Conservation (phyloP, 495 filamentous ascomycete genomes). For the Annulohypoxylon stygium region DNA sequence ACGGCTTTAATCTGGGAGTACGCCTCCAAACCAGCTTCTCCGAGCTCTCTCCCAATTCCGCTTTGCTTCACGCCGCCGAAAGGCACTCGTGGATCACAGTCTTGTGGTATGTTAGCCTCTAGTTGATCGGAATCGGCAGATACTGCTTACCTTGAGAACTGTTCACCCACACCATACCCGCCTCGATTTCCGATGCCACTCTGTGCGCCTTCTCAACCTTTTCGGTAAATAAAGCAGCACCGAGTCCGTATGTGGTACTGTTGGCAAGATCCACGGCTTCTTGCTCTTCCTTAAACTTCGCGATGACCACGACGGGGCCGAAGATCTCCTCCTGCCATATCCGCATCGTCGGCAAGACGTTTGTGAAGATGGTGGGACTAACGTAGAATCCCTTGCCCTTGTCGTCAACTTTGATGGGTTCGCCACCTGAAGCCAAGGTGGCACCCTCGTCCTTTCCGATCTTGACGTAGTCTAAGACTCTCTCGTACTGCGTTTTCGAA, state of each 20-base stretch:
- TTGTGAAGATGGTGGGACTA: constrained; percentile 4
- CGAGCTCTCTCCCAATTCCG: constrained; percentile 15
- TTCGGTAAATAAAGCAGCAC: constrained; percentile 10
- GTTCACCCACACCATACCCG: constrained; percentile 19
- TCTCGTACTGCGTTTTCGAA: constrained; percentile 13
- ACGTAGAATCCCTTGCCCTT: constrained; percentile 13
- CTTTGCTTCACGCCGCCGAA: constrained; percentile 19
- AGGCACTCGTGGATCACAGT: constrained; percentile 8
- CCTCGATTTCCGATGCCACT: constrained; percentile 13
- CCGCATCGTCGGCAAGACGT: constrained; percentile 12
- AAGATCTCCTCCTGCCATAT: constrained; percentile 21
- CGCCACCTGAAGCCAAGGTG: constrained; percentile 8
- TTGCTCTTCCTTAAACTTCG: constrained; percentile 15
- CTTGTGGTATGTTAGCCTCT: neutral
- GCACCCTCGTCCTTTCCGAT: constrained; percentile 13
- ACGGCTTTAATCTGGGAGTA: constrained; percentile 16
- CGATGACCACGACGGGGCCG: constrained; percentile 11
- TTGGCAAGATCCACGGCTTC: constrained; percentile 16
- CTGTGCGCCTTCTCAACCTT: constrained; percentile 8
- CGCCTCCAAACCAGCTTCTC: constrained; percentile 20
- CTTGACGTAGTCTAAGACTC: constrained; percentile 8
- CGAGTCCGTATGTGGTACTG: constrained; percentile 14
- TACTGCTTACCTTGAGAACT: neutral
- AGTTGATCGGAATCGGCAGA: too few relatives aligned
- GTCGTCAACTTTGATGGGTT: constrained; percentile 7